phyloP scores from a whole-genome alignment of 306 rosid species.

The Cicer cuneatum region DNA sequence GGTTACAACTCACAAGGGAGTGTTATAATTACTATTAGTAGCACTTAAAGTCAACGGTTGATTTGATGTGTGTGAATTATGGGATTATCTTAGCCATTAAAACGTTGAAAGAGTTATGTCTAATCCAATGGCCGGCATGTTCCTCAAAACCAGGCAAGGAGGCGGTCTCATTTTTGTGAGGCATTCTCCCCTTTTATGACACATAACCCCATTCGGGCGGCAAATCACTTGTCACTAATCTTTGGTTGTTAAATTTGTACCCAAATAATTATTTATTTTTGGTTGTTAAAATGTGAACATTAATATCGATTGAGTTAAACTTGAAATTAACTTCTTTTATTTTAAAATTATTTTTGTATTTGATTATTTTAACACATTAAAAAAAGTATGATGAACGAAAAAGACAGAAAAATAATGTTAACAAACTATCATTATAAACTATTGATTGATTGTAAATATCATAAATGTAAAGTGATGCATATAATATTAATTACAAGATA shows the following conservation, averaged over 20 bases:
- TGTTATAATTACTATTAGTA: neutral
- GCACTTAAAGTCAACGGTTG: conserved; percentile 44
- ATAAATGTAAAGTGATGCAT: no score
- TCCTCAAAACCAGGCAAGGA: conserved; percentile 48
- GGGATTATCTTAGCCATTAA: conserved; percentile 39
- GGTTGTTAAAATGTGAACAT: no score
- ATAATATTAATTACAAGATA: no score
- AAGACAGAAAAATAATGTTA: no score
- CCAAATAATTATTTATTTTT: no score
- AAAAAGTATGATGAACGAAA: no score
- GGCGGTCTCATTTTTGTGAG: conserved; percentile 48
- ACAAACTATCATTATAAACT: no score
- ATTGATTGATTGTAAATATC: no score
- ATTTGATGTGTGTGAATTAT: conserved; percentile 23
- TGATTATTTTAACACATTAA: no score
- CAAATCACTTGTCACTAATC: conserved; percentile 32
- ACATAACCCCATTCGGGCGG: conserved; percentile 39
- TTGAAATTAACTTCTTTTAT: no score
- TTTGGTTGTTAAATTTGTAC: neutral
- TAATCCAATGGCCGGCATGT: conserved; percentile 51
- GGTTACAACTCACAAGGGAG: conserved; percentile 19
- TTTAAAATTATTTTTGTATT: no score
- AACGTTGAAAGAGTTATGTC: conserved; percentile 11
- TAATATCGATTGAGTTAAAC: no score
- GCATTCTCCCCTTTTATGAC: conserved; percentile 33